Evolutionary conservation across 345 rosid genomes (phyloP), one percentile per base, ranked within the genome.

Genomic region (Gossypium stocksii): DNA sequence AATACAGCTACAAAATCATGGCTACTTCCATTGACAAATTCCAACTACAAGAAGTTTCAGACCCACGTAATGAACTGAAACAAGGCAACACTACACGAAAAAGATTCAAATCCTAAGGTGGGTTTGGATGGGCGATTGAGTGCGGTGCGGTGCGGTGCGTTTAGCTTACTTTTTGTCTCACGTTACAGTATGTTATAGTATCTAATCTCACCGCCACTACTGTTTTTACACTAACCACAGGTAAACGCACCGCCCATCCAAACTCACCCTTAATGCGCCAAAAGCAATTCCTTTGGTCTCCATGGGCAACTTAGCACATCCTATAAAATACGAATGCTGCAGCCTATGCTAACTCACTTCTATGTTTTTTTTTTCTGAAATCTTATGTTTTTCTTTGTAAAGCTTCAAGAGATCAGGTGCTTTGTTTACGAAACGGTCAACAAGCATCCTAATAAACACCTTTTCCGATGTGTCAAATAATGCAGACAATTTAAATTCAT

Each of bases 401-500:
- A 79, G 66, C 14, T 59, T 58, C 81, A 85, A 78, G 82, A 88
- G 77, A 17, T 77, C 78, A 48, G 88, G 87, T 27, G 80, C 77
- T 16, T 78, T 77, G 16, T 80, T 81, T 53, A 66, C 61, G 34
- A 29, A 29, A 4, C 34, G 5, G 34, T 29, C 34, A 29, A 29
- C 0, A 29, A 0, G 0, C 34, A 29, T 29, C 0, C 4, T 29
- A 29, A 29, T 29, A 5, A 29, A 88, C 34, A 53, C 27, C 49
- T 76, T 70, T 58, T 86, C 86, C 22, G 70, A 49, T 0, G 82
- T 82, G 67, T 75, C 23, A 74, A 86, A 76, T 54, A 85, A 78
- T 7, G 66, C 71, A 29, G 74, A 49, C 69, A 86, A 74, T 72
- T 84, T 86, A 45, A 80, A 64, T 62, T 77, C 83, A 6, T 29